These are phyloP conservation scores for Suillus sp. DNA, from an alignment of 768 basidiomycete genomes.

Conservation along the genomic window DNA sequence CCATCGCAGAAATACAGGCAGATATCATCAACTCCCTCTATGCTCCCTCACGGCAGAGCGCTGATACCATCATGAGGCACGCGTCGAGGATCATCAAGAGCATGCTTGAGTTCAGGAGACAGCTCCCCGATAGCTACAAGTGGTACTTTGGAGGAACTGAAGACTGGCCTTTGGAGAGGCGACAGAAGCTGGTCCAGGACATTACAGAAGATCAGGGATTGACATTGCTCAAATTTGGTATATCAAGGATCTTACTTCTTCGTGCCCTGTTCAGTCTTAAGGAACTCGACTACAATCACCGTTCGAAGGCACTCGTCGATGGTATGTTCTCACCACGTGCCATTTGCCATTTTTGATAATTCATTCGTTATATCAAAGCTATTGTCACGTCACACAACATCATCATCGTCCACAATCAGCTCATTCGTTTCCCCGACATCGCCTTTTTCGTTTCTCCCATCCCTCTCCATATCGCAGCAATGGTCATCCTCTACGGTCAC, in stretches of 20 bases:
- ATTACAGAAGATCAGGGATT: conserved; percentile 83
- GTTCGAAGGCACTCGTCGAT: conserved; percentile 75
- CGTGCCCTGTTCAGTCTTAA: conserved; percentile 80
- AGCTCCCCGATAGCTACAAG: conserved; percentile 71
- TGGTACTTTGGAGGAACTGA: conserved; percentile 77
- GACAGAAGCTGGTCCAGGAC: conserved; percentile 64
- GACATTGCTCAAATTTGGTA: conserved; percentile 81
- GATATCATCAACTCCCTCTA: conserved; percentile 89
- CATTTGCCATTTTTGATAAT: conserved; percentile 10
- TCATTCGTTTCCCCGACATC: conserved; percentile 83
- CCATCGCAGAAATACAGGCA: conserved; percentile 82
- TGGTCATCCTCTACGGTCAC: conserved; percentile 88
- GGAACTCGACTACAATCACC: conserved; percentile 63
- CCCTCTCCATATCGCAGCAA: conserved; percentile 86
- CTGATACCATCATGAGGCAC: conserved; percentile 72
- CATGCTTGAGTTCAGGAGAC: conserved; percentile 68
- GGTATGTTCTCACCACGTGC: conserved; percentile 47
- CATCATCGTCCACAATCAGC: conserved; percentile 80
- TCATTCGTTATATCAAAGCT: conserved; percentile 42
- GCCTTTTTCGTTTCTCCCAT: conserved; percentile 90
- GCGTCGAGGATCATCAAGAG: conserved; percentile 79
- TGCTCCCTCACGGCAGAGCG: conserved; percentile 68
- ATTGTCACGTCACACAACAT: conserved; percentile 87
- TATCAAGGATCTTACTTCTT: conserved; percentile 74
- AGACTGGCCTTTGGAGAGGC: conserved; percentile 71